phyloP scores from a whole-genome alignment of 2,329 filamentous ascomycete species.

The Xylariales sp. region DNA sequence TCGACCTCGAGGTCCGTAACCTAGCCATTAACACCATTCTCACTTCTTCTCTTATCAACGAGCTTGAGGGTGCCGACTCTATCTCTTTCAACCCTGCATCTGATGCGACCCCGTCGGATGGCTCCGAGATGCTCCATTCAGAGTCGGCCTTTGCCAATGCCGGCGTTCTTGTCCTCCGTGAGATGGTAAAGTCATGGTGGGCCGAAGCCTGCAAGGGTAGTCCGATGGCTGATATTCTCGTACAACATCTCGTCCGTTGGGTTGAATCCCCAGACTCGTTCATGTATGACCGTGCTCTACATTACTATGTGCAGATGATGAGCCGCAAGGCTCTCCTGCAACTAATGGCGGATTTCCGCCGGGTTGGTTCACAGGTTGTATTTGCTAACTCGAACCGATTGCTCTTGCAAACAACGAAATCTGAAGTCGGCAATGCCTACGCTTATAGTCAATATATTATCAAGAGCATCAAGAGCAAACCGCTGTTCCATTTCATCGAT shows the following conservation, averaged over 20 bases:
- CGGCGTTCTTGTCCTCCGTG: conserved; percentile 87
- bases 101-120: conserved; percentile 70
- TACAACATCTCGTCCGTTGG: conserved; percentile 97
- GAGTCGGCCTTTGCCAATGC: conserved; percentile 95
- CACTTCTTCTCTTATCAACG: conserved; percentile 95
- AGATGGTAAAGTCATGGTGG: conserved; percentile 99
- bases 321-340: conserved; percentile 97
- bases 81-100: conserved; percentile 84
- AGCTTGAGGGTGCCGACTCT: conserved; percentile 89
- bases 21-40: conserved; percentile 97
- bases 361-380: conserved; percentile 94
- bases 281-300: conserved; percentile 91
- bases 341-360: conserved; percentile 94
- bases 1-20: conserved; percentile 93
- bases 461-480: conserved; percentile 95
- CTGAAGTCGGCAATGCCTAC: conserved; percentile 94
- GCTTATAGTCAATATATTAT: conserved; percentile 98
- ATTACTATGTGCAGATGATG: conserved; percentile 99
- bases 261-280: conserved; percentile 93
- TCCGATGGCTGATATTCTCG: conserved; percentile 96
- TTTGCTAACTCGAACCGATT: conserved; percentile 92
- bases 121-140: conserved; percentile 78
- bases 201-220: conserved; percentile 89
- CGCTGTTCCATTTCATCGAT: conserved; percentile 96
- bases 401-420: conserved; percentile 94